Evolutionary conservation across 2,329 filamentous ascomycete genomes (phyloP).

Genomic region (Dendryphion nanum): DNA sequence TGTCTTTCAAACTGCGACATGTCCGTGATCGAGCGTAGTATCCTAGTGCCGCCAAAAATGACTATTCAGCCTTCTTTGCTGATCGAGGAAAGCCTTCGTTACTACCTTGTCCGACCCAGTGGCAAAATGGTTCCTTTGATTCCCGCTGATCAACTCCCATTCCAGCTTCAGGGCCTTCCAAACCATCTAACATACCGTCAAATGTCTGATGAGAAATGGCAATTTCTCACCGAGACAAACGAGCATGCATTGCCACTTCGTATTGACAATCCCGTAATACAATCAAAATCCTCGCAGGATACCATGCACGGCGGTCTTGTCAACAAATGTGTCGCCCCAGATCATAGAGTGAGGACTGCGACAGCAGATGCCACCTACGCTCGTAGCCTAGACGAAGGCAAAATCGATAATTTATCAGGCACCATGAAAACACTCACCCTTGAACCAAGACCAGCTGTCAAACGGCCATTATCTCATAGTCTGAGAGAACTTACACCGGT

Average conservation of each 20-base stretch:
- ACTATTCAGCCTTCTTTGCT: conserved; percentile 9
- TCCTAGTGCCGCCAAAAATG: no score
- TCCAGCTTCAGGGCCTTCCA: conserved; percentile 39
- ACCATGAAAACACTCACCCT: no score
- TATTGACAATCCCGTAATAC: conserved; percentile 5
- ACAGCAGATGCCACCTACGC: no score
- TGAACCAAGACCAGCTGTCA: no score
- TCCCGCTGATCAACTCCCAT: conserved; percentile 44
- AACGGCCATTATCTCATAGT: no score
- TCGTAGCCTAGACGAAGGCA: no score
- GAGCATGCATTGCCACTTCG: conserved; percentile 9
- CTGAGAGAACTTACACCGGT: no score
- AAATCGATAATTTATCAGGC: no score
- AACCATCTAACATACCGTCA: conserved; percentile 30
- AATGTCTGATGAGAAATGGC: conserved; percentile 23
- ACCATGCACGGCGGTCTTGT: no score
- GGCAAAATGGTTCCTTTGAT: conserved; percentile 41
- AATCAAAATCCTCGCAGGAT: no score
- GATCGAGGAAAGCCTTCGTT: conserved; percentile 28
- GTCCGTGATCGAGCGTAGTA: conserved; percentile 8
- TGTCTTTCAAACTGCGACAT: background rate
- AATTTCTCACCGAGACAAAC: conserved; percentile 16
- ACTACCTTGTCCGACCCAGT: conserved; percentile 40
- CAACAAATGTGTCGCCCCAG: conserved; percentile 4
- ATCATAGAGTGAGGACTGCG: conserved; percentile 2